Evolutionary conservation across 1,284 basidiomycete genomes (phyloP), one percentile per base, ranked within the genome.

Genomic region (Apiotrichum domesticum): DNA sequence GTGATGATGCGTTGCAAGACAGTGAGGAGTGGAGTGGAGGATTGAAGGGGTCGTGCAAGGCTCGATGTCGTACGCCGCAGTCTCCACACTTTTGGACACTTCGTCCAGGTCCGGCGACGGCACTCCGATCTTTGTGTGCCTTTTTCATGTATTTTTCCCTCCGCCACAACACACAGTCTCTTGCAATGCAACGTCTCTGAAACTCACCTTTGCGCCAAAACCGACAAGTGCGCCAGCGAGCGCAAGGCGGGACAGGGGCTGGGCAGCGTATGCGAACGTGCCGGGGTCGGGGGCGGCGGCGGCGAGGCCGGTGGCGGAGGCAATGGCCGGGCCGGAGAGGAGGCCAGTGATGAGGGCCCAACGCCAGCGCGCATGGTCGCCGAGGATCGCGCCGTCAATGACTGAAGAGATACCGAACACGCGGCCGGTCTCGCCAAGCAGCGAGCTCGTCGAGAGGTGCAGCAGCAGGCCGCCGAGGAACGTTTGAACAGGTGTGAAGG

Each of bases 331-430:
- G 1, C 69, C 74, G 3, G 59, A 48, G 4, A 75, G n/a, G 41
- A 77, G 59, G 2, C 76, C 76, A 0, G 54, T 57, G 4, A 74
- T n/a, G 1, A 66, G 45, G 39, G 68, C 61, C 63, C 63, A 67
- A 35, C 69, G 58, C 72, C 80, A 56, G n/a, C 11, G 15, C 5
- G 58, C 78, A 48, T 82, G 80, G 41, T 66, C 66, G n/a, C 84
- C 84, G 29, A 77, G 76, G 6, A 81, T 63, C 1, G 81, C 79
- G 40, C 80, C 78, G 69, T 85, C 82, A 10, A 86, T 62, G 58
- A 86, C 83, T 2, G 84, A 83, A 10, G 84, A 85, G 45, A 86
- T 81, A 4, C 85, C 85, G 56, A 86, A 81, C 33, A 83, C 80
- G 54, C 78, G 78, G 32, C 85, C 84, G 51, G 83, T 85, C 44